Evolutionary conservation across 306 rosid genomes (phyloP).

Genomic region (Prinsepia uniflora): DNA sequence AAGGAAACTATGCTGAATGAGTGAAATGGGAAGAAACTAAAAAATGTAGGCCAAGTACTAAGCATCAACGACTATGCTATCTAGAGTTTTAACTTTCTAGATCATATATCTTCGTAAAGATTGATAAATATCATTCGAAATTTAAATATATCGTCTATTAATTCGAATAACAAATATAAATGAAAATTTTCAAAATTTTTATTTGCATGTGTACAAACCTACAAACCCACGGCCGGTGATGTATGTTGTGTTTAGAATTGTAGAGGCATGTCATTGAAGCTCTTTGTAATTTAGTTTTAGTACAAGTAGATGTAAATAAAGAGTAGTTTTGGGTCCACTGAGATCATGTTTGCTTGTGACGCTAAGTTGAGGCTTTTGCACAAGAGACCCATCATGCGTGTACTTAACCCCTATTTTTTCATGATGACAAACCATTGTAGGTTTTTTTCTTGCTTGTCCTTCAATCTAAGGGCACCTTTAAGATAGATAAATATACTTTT

Average conservation of each 20-base stretch:
- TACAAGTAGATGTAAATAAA: neutral
- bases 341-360: slow-evolving; percentile 13
- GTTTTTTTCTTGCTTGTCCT: neutral
- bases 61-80: neutral
- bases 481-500: no score
- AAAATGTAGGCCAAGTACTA: slow-evolving; percentile 4
- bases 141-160: no score
- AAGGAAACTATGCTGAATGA: slow-evolving; percentile 1
- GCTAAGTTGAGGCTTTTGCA: slow-evolving; percentile 7
- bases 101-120: no score
- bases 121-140: no score
- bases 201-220: neutral
- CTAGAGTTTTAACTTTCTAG: neutral
- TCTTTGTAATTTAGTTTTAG: neutral
- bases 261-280: neutral
- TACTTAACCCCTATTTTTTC: slow-evolving; percentile 9
- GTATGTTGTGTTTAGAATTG: neutral
- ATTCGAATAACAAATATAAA: no score
- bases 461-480: neutral
- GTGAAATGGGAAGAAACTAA: neutral
- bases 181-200: no score
- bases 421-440: slow-evolving; percentile 5
- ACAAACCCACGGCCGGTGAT: no score
- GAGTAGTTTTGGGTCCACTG: slow-evolving; percentile 1
- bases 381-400: slow-evolving; percentile 18